phyloP scores from a whole-genome alignment of 331 rosid species.

The Phaseolus coccineus region DNA sequence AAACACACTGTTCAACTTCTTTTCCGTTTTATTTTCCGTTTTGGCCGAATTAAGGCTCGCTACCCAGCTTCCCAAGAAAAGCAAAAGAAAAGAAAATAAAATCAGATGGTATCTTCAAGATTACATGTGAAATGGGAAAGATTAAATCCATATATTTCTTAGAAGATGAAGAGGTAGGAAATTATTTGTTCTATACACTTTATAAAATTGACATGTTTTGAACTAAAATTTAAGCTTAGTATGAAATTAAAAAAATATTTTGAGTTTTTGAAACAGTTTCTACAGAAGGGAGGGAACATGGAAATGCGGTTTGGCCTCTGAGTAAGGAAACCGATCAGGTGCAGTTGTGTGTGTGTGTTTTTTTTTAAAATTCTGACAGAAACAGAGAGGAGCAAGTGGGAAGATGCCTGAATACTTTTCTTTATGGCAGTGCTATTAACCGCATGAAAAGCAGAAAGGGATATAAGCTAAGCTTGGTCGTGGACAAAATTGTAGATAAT shows the following conservation, averaged over 20 bases:
- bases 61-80: conserved; percentile 31
- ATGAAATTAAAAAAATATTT: background rate
- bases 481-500: background rate
- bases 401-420: conserved; percentile 18
- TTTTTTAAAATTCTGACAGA: conserved; percentile 7
- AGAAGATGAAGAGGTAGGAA: background rate
- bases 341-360: background rate
- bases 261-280: background rate
- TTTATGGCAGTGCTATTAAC: background rate
- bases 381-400: conserved; percentile 22
- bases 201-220: background rate
- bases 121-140: conserved; percentile 21
- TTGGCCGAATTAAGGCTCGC: conserved; percentile 33
- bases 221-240: background rate
- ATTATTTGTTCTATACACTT: background rate
- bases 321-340: conserved; percentile 29
- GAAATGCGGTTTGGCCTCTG: conserved; percentile 35
- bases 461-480: conserved; percentile 12
- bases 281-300: background rate
- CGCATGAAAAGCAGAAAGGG: background rate
- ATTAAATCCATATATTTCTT: background rate
- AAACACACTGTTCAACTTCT: background rate
- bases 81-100: background rate
- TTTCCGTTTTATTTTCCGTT: conserved; percentile 4
- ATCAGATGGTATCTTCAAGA: conserved; percentile 6